These are phyloP conservation scores for Apophysomyces elegans DNA, from an alignment of 371 early-diverging fungal genomes.

Conservation along the genomic window DNA sequence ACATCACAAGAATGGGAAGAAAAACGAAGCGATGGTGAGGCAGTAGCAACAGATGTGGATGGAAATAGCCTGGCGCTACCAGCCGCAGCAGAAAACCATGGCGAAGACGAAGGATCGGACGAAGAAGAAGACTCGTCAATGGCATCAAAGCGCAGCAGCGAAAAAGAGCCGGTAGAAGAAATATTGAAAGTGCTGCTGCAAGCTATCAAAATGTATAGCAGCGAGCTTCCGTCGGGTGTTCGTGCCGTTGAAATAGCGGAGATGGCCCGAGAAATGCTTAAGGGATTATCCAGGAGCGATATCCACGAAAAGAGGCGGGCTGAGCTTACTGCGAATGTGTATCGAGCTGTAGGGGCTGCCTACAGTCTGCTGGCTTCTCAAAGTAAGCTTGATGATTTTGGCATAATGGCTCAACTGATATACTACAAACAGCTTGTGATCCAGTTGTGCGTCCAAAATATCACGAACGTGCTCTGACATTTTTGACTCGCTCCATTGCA, in stretches of 20 bases:
- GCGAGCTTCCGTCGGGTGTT: slow-evolving; percentile 43
- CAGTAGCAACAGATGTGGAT: slow-evolving; percentile 28
- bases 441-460: slow-evolving; percentile 68
- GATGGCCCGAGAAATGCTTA: slow-evolving; percentile 36
- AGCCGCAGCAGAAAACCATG: background rate
- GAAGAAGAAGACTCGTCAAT: slow-evolving; percentile 16
- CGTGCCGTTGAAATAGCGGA: slow-evolving; percentile 59
- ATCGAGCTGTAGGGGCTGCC: slow-evolving; percentile 63
- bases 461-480: slow-evolving; percentile 68
- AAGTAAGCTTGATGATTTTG: slow-evolving; percentile 37
- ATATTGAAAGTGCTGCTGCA: slow-evolving; percentile 48
- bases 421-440: slow-evolving; percentile 54
- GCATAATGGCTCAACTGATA: background rate
- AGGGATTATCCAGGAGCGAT: slow-evolving; percentile 30
- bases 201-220: slow-evolving; percentile 54
- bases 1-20: slow-evolving; percentile 40
- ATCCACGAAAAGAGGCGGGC: background rate
- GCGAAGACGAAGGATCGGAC: slow-evolving; percentile 1
- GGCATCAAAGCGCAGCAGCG: slow-evolving; percentile 31
- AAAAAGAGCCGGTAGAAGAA: slow-evolving; percentile 36
- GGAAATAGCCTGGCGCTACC: slow-evolving; percentile 32
- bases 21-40: slow-evolving; percentile 31
- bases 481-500: slow-evolving; percentile 60
- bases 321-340: slow-evolving; percentile 41
- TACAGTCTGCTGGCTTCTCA: slow-evolving; percentile 68